Base-by-base conservation (phyloP, 257 asterid species). In the Solanum ossicruentum region DNA sequence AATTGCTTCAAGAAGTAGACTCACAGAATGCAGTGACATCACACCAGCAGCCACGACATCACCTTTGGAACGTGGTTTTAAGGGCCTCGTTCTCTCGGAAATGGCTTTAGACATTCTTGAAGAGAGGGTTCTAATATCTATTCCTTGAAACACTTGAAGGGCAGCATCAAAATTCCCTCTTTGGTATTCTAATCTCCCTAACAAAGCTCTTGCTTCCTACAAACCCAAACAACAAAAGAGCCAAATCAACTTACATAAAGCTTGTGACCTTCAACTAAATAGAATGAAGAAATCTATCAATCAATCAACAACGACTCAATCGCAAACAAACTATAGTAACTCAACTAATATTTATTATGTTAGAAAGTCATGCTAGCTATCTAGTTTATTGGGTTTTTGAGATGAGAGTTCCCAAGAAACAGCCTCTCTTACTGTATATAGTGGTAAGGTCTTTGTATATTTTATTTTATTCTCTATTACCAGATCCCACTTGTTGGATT, bases 101-200 rank as follows among this genome's bases (percentile, higher is more conserved):
- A 95, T 92, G 69, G 98, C 97, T 86, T 84, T 91, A 28, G 96
- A 89, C 97, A 95, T 92, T 67, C 92, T 93, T 17, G 95, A 88
- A 0, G 98, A 92, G 87, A 95, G 87, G 47, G 91, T 85, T 83
- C 87, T 92, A 51, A 93, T 89, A 84, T 95, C 99, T 88, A 95
- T 95, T 78, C 98, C 99, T 85, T 95, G 96, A 87, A 95, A 95
- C 26, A 95, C 99, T 90, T 94, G 98, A 85, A 95, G 98, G 67
- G 99, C 99, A 36, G 95, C 99, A 90, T 93, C 99, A 83, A 87
- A 94, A 87, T 95, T 95, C 23, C 99, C 99, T 70, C 94, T 95
- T 84, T 95, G 99, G 84, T 91, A 95, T 73, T 95, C 99, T 66
- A 95, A 98, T 87, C 98, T 92, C 85, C 98, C 99, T 90, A 95